A percentile compares a stretch with the other conserved stretches of the same genome.
Evolutionary conservation across 257 asterid species (phyloP).

Genomic region (Solanum sejunctum): DNA sequence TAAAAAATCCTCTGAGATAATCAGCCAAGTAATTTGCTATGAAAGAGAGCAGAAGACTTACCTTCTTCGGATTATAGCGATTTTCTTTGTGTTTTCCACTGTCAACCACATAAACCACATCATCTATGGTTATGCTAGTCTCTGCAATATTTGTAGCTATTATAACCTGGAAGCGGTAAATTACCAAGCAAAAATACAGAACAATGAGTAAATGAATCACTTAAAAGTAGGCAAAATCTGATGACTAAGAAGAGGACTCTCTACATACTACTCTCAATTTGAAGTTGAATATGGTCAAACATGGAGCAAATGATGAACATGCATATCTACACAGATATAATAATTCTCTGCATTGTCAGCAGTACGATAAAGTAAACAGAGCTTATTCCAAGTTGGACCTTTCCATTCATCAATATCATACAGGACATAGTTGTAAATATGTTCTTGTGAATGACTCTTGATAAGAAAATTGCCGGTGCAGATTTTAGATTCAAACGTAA

Average conservation of each 20-base stretch:
- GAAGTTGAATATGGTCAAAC: neutral
- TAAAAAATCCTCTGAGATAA: neutral
- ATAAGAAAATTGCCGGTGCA: neutral
- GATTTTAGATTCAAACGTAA: neutral
- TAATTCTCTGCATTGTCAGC: neutral
- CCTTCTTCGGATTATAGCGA: constrained; percentile 92
- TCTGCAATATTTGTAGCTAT: constrained; percentile 96
- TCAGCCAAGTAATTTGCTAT: neutral
- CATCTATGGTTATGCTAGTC: constrained; percentile 97
- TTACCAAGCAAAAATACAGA: neutral
- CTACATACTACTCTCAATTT: neutral
- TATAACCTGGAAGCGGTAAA: constrained; percentile 52
- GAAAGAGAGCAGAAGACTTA: constrained; percentile 5
- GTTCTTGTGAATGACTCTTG: neutral
- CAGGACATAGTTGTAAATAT: neutral
- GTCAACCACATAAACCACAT: constrained; percentile 88
- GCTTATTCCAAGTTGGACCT: neutral
- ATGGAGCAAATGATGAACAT: neutral
- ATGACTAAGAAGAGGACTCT: neutral
- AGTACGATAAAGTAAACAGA: neutral
- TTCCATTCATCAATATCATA: neutral
- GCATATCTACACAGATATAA: neutral
- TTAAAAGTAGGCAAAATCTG: neutral
- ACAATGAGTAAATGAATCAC: neutral
- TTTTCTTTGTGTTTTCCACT: constrained; percentile 95